phyloP scores from a whole-genome alignment of 108 stramenopile genomes.

The Nitzschia sp. region DNA sequence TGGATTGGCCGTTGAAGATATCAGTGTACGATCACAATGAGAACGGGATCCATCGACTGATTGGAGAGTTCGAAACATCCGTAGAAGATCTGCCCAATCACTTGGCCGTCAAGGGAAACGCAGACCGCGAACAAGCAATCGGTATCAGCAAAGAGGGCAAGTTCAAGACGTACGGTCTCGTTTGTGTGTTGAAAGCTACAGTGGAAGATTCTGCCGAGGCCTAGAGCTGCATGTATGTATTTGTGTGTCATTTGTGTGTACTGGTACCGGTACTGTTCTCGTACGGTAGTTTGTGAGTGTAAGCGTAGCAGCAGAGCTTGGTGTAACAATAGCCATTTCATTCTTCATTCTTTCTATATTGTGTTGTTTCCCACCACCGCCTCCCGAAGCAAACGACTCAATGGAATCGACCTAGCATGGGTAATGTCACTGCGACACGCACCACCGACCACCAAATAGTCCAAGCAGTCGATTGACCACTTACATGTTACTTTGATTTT shows the following conservation, averaged over 20 bases:
- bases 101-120: conserved; percentile 54
- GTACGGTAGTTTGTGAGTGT: no score
- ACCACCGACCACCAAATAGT: neutral
- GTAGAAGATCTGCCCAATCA: conserved; percentile 36
- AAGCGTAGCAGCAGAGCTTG: no score
- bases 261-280: no score
- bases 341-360: no score
- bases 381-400: no score
- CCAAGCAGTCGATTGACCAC: conserved; percentile 8
- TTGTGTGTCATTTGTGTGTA: no score
- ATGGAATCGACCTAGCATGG: no score
- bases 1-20: conserved; percentile 48
- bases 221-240: no score
- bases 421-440: neutral
- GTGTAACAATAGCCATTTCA: no score
- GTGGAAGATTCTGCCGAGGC: neutral
- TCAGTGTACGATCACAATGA: conserved; percentile 49
- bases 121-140: conserved; percentile 51
- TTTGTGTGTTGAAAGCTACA: conserved; percentile 26
- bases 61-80: conserved; percentile 53
- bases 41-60: conserved; percentile 41
- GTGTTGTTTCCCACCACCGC: no score
- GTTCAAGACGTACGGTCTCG: conserved; percentile 15
- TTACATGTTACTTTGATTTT: conserved; percentile 28
- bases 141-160: conserved; percentile 6